Percentiles rank a stretch among this genome's conserved stretches.
Conservation (phyloP, 2,329 filamentous ascomycete species). For the Fusarium sp. region DNA sequence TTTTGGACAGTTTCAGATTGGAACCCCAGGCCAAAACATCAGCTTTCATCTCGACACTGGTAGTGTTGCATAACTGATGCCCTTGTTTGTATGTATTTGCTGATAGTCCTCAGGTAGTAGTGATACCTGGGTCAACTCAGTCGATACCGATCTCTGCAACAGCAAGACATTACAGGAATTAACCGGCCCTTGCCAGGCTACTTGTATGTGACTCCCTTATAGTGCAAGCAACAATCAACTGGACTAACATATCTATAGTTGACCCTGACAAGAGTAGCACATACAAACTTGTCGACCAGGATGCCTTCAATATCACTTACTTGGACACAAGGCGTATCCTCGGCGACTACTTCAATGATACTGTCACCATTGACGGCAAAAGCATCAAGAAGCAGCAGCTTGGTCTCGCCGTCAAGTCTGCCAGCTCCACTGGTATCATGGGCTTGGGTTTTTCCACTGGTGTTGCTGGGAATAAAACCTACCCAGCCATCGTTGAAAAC, state of each 20-base stretch:
- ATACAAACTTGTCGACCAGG: slow-evolving; percentile 58
- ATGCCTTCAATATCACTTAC: slow-evolving; percentile 71
- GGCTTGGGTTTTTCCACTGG: slow-evolving; percentile 69
- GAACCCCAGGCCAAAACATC: slow-evolving; percentile 69
- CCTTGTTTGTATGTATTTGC: too few relatives aligned
- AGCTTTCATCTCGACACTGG: slow-evolving; percentile 72
- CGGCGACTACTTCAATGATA: slow-evolving; percentile 71
- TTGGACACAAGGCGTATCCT: slow-evolving; percentile 67
- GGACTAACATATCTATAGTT: slow-evolving; percentile 45
- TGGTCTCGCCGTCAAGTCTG: slow-evolving; percentile 64
- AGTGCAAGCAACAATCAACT: neutral
- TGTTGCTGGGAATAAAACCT: slow-evolving; percentile 59
- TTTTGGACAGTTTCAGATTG: slow-evolving; percentile 69
- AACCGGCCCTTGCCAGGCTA: slow-evolving; percentile 51
- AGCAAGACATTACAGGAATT: slow-evolving; percentile 52
- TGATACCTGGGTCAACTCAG: slow-evolving; percentile 72
- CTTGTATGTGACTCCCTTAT: slow-evolving; percentile 55
- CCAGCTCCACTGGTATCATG: slow-evolving; percentile 68
- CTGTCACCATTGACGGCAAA: slow-evolving; percentile 64
- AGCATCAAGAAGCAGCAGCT: slow-evolving; percentile 66
- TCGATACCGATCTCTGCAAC: slow-evolving; percentile 71
- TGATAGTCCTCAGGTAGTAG: slow-evolving; percentile 61
- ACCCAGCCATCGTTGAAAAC: slow-evolving; percentile 73
- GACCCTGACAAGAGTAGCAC: slow-evolving; percentile 63
- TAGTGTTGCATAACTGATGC: too few relatives aligned